Evolutionary conservation across 768 basidiomycete species (phyloP), one percentile per base, ranked within the genome.

Genomic region (Mycena belliarum): DNA sequence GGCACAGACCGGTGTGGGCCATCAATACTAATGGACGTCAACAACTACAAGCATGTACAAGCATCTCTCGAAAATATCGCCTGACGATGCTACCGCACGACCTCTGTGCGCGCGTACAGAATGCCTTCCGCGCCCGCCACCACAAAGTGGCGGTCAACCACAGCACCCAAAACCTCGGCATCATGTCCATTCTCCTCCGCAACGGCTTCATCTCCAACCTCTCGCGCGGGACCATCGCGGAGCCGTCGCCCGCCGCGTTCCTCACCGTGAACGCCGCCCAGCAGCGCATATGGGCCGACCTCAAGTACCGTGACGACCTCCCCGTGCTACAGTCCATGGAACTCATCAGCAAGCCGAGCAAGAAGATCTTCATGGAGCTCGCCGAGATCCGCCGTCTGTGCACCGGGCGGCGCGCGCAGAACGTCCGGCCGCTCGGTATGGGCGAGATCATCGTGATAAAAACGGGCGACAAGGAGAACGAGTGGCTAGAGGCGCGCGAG

Each of bases 401-500:
- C 66, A 85, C 87, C 1, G 97, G 97, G 7, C 74, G 91, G 53
- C 77, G 93, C 55, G 91, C 88, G 9, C 85, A 91, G 69, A 86
- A 84, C 11, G 81, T 97, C 14, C 85, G 85, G 58, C 93, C 95
- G 0, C 76, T 98, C 52, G 88, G 89, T 0, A 84, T 98, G 80
- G 95, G 97, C 18, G 97, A 99, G 76, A 84, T 98, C 63, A 90
- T 91, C 21, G 83, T 98, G 11, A 85, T 99, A 18, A 81, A 77
- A 72, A 93, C 89, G 48, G 79, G 79, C 63, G 80, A 79, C 65
- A 83, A 75, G 74, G 85, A 89, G 68, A 76, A 89, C 59, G 87
- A 89, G 68, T 98, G 91, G 87, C 63, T 97, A 66, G 96, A 99
- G 71, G 95, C 94, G 7, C 79, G 95, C 71, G 95, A 99, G 72